Base-by-base conservation (phyloP, 2,329 filamentous ascomycete species). In the Aspergillus alliaceus region DNA sequence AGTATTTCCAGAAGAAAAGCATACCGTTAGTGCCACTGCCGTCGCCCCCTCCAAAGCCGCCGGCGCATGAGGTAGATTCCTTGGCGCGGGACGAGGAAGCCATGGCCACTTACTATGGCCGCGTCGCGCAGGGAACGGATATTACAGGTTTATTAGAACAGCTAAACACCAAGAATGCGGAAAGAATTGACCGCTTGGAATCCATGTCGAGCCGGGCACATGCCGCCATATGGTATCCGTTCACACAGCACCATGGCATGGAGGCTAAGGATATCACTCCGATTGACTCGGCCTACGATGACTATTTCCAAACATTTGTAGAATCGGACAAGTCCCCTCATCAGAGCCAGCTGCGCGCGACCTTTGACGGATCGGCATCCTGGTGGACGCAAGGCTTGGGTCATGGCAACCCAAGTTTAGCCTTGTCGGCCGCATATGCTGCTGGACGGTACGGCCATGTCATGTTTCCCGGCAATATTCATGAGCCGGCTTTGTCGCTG, bases 371-470 rank as follows among this genome's bases (percentile, higher is more conserved):
- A 2, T 95, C 90, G 0, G 90, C 90, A 1, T 93, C 90, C 0
- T 96, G 91, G 91, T 96, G 91, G 91, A 96, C 91, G 0, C 91
- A 96, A 73, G 91, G 91, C 2, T 81, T 96, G 0, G 91, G 91
- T 1, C 91, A 96, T 63, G 89, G 87, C 6, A 92, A 90, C 64
- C 84, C 90, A 0, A 76, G 81, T 0, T 79, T 96, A 1, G 84
- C 90, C 0, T 82, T 95, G 1, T 86, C 89, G 0, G 90, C 90
- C 2, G 89, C 91, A 0, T 88, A 95, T 67, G 90, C 91, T 0
- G 90, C 91, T 1, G 90, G 91, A 7, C 83, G 90, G 27, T 96
- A 95, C 67, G 91, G 91, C 0, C 91, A 96, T 72, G 89, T 95
- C 63, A 95, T 96, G 89, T 95, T 96, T 67, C 89, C 90, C 0